Base-by-base conservation (phyloP, 768 basidiomycete species). In the Suillus decipiens region DNA sequence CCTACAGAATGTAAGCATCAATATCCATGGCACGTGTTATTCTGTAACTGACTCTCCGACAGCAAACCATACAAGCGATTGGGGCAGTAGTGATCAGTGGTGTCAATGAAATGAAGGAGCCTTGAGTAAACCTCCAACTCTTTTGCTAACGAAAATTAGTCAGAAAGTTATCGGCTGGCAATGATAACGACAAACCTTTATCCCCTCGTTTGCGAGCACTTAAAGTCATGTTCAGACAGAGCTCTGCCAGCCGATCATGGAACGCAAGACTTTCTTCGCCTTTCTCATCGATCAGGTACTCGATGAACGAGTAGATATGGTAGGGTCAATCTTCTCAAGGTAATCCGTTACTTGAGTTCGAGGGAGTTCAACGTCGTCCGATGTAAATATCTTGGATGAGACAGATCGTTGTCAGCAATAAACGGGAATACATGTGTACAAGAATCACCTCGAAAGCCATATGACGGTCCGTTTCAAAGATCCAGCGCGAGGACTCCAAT, bases 361-460 rank as follows among this genome's bases (percentile, higher is more conserved):
- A 28, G 97, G 95, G 19, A 99, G 82, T 63, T 96, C 95, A 8
- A 91, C 91, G 63, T 98, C 95, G 70, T 98, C 96, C 0, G 96
- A 95, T 2, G 89, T 94, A 71, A 99, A 99, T 47, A 99, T 93
- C 95, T 97, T 11, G 24, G 5, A 42, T 59, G 41, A 59, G 47
- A 54, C 39, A 33, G 11, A 19, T 45, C 14, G 51, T 8, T 3
- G 43, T 15, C 59, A 28, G 22, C 50, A 42, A 31, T 1, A 33
- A 31, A 12, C 17, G 43, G 7, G 43, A 5, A n/a, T 6, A 33
- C n/a, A 63, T 14, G 8, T 10, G 0, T 24, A 61, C 73, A 39
- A n/a, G 17, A 48, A 64, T 19, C 67, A 88, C 96, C 78, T 95
- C 83, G 64, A 98, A 89, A 1, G 84, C 95, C 76, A 89, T 87